Evolutionary conservation across 345 rosid species (phyloP).

Genomic region (Acer saccharum): DNA sequence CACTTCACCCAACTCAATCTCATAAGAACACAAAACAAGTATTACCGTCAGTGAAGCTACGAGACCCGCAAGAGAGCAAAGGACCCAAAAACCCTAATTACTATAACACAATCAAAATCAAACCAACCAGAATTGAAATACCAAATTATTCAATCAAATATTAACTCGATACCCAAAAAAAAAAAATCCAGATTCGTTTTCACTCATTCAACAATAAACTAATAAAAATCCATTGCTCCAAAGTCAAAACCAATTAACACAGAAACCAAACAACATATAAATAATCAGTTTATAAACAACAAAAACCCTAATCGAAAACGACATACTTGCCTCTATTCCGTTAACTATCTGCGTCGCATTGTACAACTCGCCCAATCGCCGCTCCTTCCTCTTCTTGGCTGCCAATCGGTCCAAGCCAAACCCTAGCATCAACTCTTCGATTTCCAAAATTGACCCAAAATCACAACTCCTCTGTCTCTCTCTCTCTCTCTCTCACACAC

Average conservation of each 20-base stretch:
- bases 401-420: constrained; percentile 31
- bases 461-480: background rate
- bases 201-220: constrained; percentile 3
- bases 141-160: too few species aligned
- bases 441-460: background rate
- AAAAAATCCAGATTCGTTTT: background rate
- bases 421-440: constrained; percentile 32
- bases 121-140: background rate
- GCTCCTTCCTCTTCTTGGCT: constrained; percentile 38
- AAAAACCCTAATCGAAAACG: constrained; percentile 36
- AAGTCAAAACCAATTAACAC: background rate
- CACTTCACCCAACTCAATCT: background rate
- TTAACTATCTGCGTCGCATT: constrained; percentile 41
- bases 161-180: background rate
- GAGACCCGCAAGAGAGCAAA: background rate
- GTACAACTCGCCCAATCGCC: constrained; percentile 36
- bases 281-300: background rate
- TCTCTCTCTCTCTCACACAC: background rate
- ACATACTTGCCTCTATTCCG: constrained; percentile 51
- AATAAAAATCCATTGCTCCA: background rate
- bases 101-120: background rate
- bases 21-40: background rate
- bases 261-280: background rate
- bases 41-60: background rate
- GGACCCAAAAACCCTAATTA: constrained; percentile 2